Percentiles rank a stretch among this genome's conserved stretches.
Conservation (phyloP, 805 yeast species). For the Myxozyma geophila region DNA sequence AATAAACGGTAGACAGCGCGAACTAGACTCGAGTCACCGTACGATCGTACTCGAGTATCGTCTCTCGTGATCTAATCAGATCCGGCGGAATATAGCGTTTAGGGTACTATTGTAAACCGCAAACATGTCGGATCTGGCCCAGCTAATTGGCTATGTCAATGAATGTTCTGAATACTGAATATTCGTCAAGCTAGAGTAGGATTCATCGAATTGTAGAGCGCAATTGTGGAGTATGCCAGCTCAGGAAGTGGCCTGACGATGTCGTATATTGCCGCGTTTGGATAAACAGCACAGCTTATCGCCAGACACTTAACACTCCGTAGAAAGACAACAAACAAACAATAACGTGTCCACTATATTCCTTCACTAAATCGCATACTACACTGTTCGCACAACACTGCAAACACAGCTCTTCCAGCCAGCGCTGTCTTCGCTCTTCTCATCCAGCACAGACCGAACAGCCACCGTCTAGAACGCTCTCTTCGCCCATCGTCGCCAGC, state of each 20-base stretch:
- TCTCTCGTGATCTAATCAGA: conserved; percentile 6
- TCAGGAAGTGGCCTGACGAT: neutral
- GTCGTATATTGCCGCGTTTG: no score
- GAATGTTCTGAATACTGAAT: no score
- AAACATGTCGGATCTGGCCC: neutral
- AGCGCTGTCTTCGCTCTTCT: neutral
- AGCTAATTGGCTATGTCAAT: no score
- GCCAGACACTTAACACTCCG: neutral
- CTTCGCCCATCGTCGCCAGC: neutral
- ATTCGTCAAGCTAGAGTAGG: no score
- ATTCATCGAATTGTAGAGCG: no score
- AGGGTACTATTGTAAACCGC: neutral
- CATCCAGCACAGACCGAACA: conserved; percentile 1
- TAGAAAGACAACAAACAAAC: neutral
- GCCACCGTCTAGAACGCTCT: conserved; percentile 9
- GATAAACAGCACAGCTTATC: neutral
- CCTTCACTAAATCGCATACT: no score
- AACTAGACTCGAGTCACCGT: no score
- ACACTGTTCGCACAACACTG: neutral
- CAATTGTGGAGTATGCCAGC: neutral
- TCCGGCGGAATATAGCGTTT: conserved; percentile 12
- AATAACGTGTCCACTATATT: neutral
- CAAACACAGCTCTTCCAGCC: neutral
- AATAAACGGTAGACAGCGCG: no score
- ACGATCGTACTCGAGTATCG: neutral